A percentile compares a stretch with the other conserved stretches of the same genome.
Evolutionary conservation across 2,329 filamentous ascomycete species (phyloP).

Genomic region (Hypoxylon sp.): DNA sequence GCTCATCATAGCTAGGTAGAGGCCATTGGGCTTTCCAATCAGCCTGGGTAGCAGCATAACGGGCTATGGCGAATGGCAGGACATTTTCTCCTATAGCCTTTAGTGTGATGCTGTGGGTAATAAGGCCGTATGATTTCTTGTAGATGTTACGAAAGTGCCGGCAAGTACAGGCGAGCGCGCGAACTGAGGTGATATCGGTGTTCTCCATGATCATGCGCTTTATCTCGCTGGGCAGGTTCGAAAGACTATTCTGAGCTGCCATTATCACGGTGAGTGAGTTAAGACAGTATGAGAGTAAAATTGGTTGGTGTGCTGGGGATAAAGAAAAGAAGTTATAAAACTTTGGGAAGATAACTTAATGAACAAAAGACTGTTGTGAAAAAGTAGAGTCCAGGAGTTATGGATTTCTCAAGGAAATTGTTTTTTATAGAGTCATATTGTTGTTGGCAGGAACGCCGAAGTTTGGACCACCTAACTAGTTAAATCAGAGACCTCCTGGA

Average conservation of each 20-base stretch:
- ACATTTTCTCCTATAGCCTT: not conserved
- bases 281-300: not conserved
- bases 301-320: not conserved
- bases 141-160: not conserved
- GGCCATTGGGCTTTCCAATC: conserved; percentile 11
- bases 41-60: not conserved
- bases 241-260: not conserved
- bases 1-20: not conserved
- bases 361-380: not conserved
- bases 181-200: not conserved
- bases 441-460: not conserved
- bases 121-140: not conserved
- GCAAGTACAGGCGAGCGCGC: not conserved
- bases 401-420: not conserved
- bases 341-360: not conserved
- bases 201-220: not conserved
- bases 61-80: not conserved
- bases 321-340: not conserved
- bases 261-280: not conserved
- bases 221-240: not conserved
- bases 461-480: not conserved
- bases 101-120: not conserved
- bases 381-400: no score
- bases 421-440: not conserved
- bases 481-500: not conserved